Base-by-base conservation (phyloP, 108 stramenopile genomes). In the Aurantiochytrium sp. region DNA sequence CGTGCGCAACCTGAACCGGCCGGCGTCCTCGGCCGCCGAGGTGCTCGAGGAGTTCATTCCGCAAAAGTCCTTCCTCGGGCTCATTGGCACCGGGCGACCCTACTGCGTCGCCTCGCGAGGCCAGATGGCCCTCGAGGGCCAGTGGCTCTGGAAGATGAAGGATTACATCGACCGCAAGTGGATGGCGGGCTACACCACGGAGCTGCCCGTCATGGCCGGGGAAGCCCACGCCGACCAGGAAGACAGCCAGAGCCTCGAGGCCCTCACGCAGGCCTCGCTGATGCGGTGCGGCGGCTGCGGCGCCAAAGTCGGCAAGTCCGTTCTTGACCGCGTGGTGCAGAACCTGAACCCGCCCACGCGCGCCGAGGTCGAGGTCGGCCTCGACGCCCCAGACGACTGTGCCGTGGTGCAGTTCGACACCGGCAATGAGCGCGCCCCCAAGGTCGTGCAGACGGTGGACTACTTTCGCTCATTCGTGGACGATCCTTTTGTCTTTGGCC, bases 201-300 rank as follows among this genome's bases (percentile, higher is more conserved):
- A 92, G 32, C 55, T 93, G 45, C 93, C 94, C 0, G 69, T 37
- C 21, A 92, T 93, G 90, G 52, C 52, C 39, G 85, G 54, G 24
- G 87, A 4, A 34, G 12, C 10, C 27, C 54, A 85, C 41, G 55
- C 37, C 17, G 36, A 4, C 4, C 50, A 19, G 0, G 68, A 12
- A 55, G 55, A 34, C 4, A 50, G 4, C 24, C 68, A 89, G 52
- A 85, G 89, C n/a, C 55, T 36, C 30, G 87, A 54, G 85, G 85
- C 68, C 24, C 30, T 89, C 37, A 87, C 68, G 1, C 54, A 86
- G 17, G 88, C 55, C n/a, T 81, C 85, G 15, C 68, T 69, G 21
- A 94, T 94, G 93, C 87, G 94, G n/a, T 94, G 94, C 87, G 93
- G 94, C 19, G 94, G 94, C 4, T 94, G 94, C 87, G 94, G 94